phyloP scores from a whole-genome alignment of 257 asterid genomes.

The Solanum commersonii region DNA sequence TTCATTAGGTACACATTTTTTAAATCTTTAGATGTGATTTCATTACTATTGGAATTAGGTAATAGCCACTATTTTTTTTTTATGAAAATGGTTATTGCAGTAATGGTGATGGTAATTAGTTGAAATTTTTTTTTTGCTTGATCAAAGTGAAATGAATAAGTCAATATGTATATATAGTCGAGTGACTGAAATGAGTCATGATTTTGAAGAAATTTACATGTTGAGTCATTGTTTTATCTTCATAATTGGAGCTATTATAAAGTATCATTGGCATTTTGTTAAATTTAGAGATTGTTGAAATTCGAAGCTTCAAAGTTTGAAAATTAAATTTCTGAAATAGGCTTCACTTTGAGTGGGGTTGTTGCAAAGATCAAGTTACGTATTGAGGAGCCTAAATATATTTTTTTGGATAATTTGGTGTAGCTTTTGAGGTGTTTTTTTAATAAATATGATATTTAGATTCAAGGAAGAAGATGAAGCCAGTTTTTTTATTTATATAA shows the following conservation, averaged over 20 bases:
- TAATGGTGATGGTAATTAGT: neutral
- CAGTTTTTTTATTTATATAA: no score
- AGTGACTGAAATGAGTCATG: neutral
- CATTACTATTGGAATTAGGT: neutral
- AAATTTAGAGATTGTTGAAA: no score
- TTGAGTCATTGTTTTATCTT: no score
- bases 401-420: no score
- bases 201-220: neutral
- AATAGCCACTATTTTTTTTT: neutral
- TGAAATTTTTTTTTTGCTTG: fast-evolving
- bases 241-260: no score
- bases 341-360: neutral
- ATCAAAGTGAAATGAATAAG: no score
- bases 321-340: no score
- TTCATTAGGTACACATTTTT: no score
- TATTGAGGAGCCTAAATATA: neutral
- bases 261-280: neutral
- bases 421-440: no score
- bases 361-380: neutral
- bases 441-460: neutral
- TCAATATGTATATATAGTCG: neutral
- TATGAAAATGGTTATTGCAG: neutral
- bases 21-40: no score
- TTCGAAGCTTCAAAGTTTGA: neutral
- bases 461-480: neutral